A percentile compares a stretch with the other conserved stretches of the same genome.
Evolutionary conservation across 805 yeast species (phyloP).

Genomic region (Sporopachydermia quercuum): DNA sequence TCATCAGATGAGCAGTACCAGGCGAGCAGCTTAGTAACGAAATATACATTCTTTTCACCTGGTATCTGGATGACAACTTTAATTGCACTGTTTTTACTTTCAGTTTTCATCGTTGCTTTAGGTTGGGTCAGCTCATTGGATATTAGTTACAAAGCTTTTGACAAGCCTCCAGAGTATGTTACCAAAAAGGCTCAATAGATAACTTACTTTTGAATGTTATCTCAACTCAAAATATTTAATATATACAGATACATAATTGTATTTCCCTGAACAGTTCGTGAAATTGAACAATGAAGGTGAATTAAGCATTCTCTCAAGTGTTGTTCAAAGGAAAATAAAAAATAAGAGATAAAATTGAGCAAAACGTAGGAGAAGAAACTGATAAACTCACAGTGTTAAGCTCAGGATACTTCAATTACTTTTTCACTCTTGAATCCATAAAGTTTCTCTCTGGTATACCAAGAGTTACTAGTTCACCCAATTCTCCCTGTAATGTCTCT

Average conservation of each 20-base stretch:
- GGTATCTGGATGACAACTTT: constrained; percentile 69
- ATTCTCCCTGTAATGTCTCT: constrained; percentile 43
- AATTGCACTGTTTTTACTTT: constrained; percentile 45
- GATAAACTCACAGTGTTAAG: no score
- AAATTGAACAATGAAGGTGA: no score
- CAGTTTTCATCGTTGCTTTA: constrained; percentile 45
- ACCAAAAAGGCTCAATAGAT: constrained; percentile 23
- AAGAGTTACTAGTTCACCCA: constrained; percentile 53
- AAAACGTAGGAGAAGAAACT: no score
- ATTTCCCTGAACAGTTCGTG: no score
- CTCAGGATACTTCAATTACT: constrained; percentile 4
- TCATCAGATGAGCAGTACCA: not conserved
- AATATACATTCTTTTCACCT: constrained; percentile 60
- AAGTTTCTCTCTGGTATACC: constrained; percentile 62
- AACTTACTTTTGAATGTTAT: no score
- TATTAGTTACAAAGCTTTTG: constrained; percentile 73
- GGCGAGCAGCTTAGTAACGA: constrained; percentile 37
- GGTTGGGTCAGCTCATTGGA: constrained; percentile 58
- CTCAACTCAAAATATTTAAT: no score
- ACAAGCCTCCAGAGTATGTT: constrained; percentile 42
- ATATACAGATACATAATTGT: no score
- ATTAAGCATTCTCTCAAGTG: no score
- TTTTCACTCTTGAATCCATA: constrained; percentile 61
- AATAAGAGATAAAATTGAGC: no score
- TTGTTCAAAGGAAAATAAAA: no score